Evolutionary conservation across 192 early-diverging fungal species (phyloP).

Genomic region (Nowakowskiella sp.): DNA sequence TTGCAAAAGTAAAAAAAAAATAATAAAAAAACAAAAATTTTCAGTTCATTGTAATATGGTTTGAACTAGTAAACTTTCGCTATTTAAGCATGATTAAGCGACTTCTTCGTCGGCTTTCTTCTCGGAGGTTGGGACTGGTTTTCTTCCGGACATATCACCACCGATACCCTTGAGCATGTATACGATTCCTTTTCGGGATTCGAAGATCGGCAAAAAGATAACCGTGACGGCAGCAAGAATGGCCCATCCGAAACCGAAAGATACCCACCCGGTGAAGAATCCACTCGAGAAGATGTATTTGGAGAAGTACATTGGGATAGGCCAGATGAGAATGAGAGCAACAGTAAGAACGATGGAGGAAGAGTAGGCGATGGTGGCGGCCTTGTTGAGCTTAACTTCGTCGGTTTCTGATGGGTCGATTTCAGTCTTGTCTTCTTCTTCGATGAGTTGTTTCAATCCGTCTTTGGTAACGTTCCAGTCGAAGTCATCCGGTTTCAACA

Average conservation of each 20-base stretch:
- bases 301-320: constrained; percentile 58
- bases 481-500: constrained; percentile 55
- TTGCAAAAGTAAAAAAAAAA: too few relatives aligned
- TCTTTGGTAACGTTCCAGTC: constrained; percentile 45
- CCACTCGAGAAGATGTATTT: constrained; percentile 52
- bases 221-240: constrained; percentile 44
- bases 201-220: constrained; percentile 49
- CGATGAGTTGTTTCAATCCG: constrained; percentile 38
- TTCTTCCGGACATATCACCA: constrained; percentile 2
- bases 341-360: constrained; percentile 49
- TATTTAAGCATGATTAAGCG: too few relatives aligned
- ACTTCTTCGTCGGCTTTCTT: too few relatives aligned
- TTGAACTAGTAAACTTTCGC: too few relatives aligned
- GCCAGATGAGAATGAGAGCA: constrained; percentile 57
- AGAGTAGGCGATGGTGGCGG: constrained; percentile 47
- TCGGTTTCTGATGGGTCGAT: constrained; percentile 27
- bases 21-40: too few relatives aligned
- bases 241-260: constrained; percentile 55
- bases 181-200: constrained; percentile 19
- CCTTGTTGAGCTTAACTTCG: constrained; percentile 33
- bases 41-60: too few relatives aligned
- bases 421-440: constrained; percentile 26
- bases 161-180: constrained; percentile 16
- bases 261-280: constrained; percentile 67
- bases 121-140: too few relatives aligned